Evolutionary conservation across 2,329 filamentous ascomycete species (phyloP).

Genomic region (Talaromyces verruculosus): DNA sequence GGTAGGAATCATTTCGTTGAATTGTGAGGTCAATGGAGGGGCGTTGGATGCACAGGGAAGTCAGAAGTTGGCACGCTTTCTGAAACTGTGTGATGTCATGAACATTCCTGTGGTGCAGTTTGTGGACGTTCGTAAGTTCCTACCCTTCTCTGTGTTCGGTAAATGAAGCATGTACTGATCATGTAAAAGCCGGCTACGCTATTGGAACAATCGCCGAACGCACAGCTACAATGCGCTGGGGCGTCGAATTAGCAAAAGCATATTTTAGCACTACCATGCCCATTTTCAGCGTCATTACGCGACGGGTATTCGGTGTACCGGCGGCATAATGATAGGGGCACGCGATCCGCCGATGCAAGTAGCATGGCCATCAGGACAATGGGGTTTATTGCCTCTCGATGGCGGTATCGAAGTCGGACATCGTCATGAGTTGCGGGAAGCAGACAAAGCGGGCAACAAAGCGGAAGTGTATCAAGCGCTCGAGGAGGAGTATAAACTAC

Average conservation of each 20-base stretch:
- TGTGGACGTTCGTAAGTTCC: not conserved
- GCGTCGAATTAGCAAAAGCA: slow-evolving; percentile 59
- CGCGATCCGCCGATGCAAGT: slow-evolving; percentile 62
- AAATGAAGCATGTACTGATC: no score
- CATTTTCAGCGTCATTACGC: slow-evolving; percentile 62
- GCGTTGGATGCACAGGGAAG: not conserved
- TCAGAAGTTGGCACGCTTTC: not conserved
- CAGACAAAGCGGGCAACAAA: not conserved
- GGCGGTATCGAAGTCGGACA: slow-evolving; percentile 45
- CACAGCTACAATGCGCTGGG: slow-evolving; percentile 64
- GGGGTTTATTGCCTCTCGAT: slow-evolving; percentile 62
- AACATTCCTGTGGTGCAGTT: not conserved
- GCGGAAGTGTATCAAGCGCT: not conserved
- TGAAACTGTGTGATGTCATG: not conserved
- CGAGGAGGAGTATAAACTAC: not conserved
- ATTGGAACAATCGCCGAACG: slow-evolving; percentile 64
- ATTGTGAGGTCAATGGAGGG: not conserved
- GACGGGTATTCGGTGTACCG: slow-evolving; percentile 63
- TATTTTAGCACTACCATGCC: slow-evolving; percentile 64
- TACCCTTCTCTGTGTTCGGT: no score
- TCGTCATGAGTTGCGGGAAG: not conserved
- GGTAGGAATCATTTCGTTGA: not conserved
- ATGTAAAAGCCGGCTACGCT: slow-evolving; percentile 53
- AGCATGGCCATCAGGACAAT: slow-evolving; percentile 64
- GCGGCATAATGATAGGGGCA: slow-evolving; percentile 63